phyloP scores from a whole-genome alignment of 2,329 filamentous ascomycete genomes.

The Dothideomycetes sp. region DNA sequence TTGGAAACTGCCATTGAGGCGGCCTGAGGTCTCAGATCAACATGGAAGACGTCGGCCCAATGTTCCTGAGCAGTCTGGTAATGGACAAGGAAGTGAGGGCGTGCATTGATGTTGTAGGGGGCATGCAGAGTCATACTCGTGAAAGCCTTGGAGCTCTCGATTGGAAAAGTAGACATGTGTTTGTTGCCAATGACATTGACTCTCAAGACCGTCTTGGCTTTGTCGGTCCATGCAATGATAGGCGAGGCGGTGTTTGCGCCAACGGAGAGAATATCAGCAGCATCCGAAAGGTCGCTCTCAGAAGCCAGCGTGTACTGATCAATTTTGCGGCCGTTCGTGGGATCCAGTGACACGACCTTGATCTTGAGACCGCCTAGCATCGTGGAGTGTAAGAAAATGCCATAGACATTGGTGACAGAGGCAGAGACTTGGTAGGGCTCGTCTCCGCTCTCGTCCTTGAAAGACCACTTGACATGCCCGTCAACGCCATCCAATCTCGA shows the following conservation, averaged over 20 bases:
- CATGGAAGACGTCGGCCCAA: conserved; percentile 77
- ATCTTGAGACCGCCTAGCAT: conserved; percentile 60
- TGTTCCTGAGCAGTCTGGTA: conserved; percentile 59
- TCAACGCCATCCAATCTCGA: conserved; percentile 61
- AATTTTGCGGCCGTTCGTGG: conserved; percentile 57
- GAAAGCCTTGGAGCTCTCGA: conserved; percentile 27
- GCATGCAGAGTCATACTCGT: conserved; percentile 58
- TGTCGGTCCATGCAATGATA: conserved; percentile 65
- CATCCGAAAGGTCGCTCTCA: conserved; percentile 58
- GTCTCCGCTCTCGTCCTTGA: conserved; percentile 54
- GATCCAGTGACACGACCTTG: conserved; percentile 64
- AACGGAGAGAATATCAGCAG: conserved; percentile 59
- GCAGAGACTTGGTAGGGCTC: conserved; percentile 64
- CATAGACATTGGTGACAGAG: conserved; percentile 59
- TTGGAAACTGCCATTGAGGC: conserved; percentile 63
- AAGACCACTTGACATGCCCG: conserved; percentile 71
- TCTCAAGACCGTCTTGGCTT: conserved; percentile 49
- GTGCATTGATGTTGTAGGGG: conserved; percentile 58
- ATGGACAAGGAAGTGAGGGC: conserved; percentile 77
- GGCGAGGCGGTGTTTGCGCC: conserved; percentile 66
- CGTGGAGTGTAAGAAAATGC: conserved; percentile 61
- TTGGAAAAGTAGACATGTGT: conserved; percentile 29
- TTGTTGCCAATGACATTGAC: conserved; percentile 56
- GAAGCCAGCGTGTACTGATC: conserved; percentile 62
- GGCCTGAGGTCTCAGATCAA: conserved; percentile 60